Evolutionary conservation across 306 rosid genomes (phyloP).

Genomic region (Comarum palustre): DNA sequence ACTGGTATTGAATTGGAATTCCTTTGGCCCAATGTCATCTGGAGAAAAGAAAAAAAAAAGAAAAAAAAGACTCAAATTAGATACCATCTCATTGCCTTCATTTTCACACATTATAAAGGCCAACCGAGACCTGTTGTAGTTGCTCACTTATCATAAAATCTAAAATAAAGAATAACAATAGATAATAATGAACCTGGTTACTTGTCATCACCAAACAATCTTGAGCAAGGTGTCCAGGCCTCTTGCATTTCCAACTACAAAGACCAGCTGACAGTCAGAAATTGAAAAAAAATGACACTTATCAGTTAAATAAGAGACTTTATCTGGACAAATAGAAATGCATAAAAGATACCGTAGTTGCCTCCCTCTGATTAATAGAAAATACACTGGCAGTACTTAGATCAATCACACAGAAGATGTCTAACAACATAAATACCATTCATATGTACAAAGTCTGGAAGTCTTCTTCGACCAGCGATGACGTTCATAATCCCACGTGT

Average conservation of each 20-base stretch:
- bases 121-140: not conserved
- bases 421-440: slow-evolving; percentile 52
- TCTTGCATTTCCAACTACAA: slow-evolving; percentile 80
- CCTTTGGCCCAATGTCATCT: slow-evolving; percentile 39
- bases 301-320: slow-evolving; percentile 12
- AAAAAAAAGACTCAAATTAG: slow-evolving; percentile 1
- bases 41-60: slow-evolving; percentile 11
- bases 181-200: slow-evolving; percentile 41
- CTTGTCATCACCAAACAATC: slow-evolving; percentile 60
- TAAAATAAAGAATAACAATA: not conserved
- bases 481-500: slow-evolving; percentile 67
- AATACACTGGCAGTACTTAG: not conserved
- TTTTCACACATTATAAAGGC: not conserved
- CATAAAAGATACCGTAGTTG: not conserved
- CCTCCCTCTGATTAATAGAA: slow-evolving; percentile 1
- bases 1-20: slow-evolving; percentile 45
- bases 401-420: slow-evolving; percentile 4
- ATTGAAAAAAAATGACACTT: slow-evolving; percentile 11
- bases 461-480: slow-evolving; percentile 65
- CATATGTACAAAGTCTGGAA: slow-evolving; percentile 69
- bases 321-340: not conserved
- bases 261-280: slow-evolving; percentile 20
- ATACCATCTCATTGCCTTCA: not conserved
- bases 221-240: slow-evolving; percentile 87
- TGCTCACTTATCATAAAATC: slow-evolving; percentile 4